Evolutionary conservation across 768 basidiomycete species (phyloP), one percentile per base, ranked within the genome.

Genomic region (Nevesoporus exiguus): DNA sequence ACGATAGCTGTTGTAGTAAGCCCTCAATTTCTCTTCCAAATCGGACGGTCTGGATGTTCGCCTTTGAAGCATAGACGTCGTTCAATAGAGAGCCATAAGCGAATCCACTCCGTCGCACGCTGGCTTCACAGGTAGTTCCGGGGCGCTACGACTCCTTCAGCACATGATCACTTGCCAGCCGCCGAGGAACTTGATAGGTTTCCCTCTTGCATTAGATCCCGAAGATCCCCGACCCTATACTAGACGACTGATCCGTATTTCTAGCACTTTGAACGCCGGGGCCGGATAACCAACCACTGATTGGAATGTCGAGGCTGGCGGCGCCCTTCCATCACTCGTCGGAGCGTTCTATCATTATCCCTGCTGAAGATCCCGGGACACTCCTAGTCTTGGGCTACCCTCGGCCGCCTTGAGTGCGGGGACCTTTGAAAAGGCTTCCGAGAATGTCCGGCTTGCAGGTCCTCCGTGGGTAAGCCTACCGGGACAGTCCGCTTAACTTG

Each of bases 1-100:
- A 58, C 27, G 24, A 43, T 39, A 21, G 7, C 5, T 41, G 14
- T 47, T 44, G 52, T 66, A 61, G 59, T 64, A 30, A 54, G 63
- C 58, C 29, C 6, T 25, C 39, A 6, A n/a, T 10, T 53, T 43
- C 19, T 45, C 44, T 41, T 52, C 39, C 30, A 8, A 9, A 9
- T n/a, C 15, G 21, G 40, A n/a, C 54, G 17, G 33, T 13, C 48
- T 56, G 51, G 53, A 43, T 19, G 27, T 47, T 51, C 24, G 19
- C 27, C n/a, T n/a, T 42, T 40, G 37, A 57, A 55, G 55, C 33
- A 52, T 60, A 60, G 47, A 49, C 50, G 19, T 19, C n/a, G 44
- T 30, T 1, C 44, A 33, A 17, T 51, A 45, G 25, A 42, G 51
- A 42, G 6, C 17, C 15, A 36, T 6, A n/a, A 15, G 34, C 4